Conservation (phyloP, 2,329 filamentous ascomycete genomes). For the Venturia asperata region DNA sequence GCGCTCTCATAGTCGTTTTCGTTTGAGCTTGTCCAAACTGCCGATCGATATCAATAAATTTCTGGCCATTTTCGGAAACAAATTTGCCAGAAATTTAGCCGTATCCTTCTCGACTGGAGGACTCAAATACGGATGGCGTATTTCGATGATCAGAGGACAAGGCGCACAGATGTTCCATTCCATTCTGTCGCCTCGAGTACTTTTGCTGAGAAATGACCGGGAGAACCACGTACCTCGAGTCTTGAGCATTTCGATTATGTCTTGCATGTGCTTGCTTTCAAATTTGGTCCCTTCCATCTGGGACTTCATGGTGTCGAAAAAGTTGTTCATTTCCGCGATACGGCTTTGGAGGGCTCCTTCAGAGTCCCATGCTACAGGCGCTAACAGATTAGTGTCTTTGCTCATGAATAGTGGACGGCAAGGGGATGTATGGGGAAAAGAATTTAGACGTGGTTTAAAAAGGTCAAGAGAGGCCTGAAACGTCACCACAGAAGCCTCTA, state of each 20-base stretch:
- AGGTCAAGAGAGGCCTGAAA: conserved; percentile 16
- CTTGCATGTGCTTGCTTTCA: conserved; percentile 63
- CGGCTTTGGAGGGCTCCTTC: conserved; percentile 47
- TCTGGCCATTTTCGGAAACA: background rate
- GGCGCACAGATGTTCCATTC: no score
- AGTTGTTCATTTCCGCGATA: conserved; percentile 66
- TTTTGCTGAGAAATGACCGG: background rate
- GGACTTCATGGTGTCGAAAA: conserved; percentile 64
- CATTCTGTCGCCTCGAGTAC: no score
- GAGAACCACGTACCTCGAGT: conserved; percentile 56
- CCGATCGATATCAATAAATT: background rate
- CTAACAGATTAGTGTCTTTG: conserved; percentile 62
- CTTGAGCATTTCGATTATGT: conserved; percentile 68
- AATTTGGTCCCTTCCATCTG: conserved; percentile 63
- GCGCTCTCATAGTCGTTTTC: background rate
- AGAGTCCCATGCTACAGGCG: conserved; percentile 30
- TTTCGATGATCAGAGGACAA: background rate
- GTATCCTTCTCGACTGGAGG: background rate
- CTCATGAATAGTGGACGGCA: conserved; percentile 53
- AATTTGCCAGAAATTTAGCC: background rate
- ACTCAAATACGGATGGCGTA: background rate
- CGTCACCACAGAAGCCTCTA: background rate
- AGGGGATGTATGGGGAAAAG: conserved; percentile 32
- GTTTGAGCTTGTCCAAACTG: background rate
- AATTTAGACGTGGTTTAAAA: conserved; percentile 25